A percentile compares a stretch with the other conserved stretches of the same genome.
These are phyloP conservation scores for Saccharomycopsis lassenensis DNA, from an alignment of 805 yeast genomes.

Conservation along the genomic window DNA sequence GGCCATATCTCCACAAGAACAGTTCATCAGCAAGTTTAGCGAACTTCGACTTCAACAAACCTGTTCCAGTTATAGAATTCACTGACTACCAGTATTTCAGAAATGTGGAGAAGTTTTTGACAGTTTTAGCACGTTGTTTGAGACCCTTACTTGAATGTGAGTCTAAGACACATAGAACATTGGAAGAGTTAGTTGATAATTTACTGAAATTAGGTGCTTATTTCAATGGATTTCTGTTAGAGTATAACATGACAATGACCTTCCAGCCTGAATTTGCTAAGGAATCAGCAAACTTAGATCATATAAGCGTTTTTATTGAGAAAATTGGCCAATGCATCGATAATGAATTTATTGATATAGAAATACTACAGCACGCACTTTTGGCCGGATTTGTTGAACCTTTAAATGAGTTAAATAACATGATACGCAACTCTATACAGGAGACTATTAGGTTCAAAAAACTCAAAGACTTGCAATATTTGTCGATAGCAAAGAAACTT, in stretches of 20 bases:
- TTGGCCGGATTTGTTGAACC: constrained; percentile 30
- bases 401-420: constrained; percentile 25
- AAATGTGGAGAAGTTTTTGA: constrained; percentile 11
- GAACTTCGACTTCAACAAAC: not conserved
- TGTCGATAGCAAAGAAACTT: constrained; percentile 31
- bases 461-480: constrained; percentile 41
- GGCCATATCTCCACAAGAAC: not conserved
- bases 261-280: constrained; percentile 16
- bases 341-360: constrained; percentile 45
- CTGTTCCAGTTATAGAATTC: constrained; percentile 18
- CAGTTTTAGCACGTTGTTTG: constrained; percentile 2
- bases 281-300: not conserved
- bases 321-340: constrained; percentile 82
- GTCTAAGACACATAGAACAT: constrained; percentile 22
- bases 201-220: constrained; percentile 70
- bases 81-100: constrained; percentile 10
- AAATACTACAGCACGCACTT: constrained; percentile 29
- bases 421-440: constrained; percentile 26
- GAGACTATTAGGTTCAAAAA: constrained; percentile 48
- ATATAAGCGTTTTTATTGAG: constrained; percentile 35
- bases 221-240: constrained; percentile 49
- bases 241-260: constrained; percentile 24
- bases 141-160: constrained; percentile 17
- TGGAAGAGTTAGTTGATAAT: constrained; percentile 48
- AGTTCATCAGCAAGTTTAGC: constrained; percentile 1